phyloP scores from a whole-genome alignment of 768 basidiomycete species.

The Phlebiopsis flavidoalba region DNA sequence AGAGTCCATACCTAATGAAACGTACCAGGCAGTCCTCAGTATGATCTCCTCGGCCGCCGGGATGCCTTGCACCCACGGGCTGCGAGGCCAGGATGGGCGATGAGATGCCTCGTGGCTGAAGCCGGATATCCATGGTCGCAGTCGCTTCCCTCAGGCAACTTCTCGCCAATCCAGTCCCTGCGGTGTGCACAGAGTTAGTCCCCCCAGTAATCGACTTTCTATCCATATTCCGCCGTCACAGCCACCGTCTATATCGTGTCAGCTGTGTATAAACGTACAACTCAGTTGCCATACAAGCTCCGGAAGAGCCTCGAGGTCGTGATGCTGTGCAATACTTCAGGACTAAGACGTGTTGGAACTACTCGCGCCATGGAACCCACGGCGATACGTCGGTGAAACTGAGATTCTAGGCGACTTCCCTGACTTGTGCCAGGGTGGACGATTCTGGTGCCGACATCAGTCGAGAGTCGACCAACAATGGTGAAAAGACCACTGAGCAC shows the following conservation, averaged over 20 bases:
- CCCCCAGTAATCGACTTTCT: neutral
- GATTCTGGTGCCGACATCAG: neutral
- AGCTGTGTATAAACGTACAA: neutral
- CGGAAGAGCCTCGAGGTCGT: neutral
- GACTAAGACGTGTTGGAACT: neutral
- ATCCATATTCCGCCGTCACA: neutral
- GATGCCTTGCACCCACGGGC: neutral
- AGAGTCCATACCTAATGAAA: slow-evolving; percentile 10
- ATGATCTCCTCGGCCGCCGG: slow-evolving; percentile 12
- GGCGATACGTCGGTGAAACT: neutral
- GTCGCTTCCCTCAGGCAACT: neutral
- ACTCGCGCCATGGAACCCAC: neutral
- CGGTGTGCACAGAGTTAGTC: neutral
- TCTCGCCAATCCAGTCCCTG: neutral
- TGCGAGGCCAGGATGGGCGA: neutral
- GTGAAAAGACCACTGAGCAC: neutral
- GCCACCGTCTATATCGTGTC: neutral
- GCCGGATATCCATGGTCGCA: neutral
- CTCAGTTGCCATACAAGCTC: neutral
- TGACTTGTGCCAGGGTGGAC: neutral
- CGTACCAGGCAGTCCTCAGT: neutral
- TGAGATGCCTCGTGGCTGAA: neutral
- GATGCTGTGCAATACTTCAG: neutral
- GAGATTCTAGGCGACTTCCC: neutral
- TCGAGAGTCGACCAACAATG: neutral